Base-by-base conservation (phyloP, 2,329 filamentous ascomycete genomes). In the Cladorrhinum sp. region DNA sequence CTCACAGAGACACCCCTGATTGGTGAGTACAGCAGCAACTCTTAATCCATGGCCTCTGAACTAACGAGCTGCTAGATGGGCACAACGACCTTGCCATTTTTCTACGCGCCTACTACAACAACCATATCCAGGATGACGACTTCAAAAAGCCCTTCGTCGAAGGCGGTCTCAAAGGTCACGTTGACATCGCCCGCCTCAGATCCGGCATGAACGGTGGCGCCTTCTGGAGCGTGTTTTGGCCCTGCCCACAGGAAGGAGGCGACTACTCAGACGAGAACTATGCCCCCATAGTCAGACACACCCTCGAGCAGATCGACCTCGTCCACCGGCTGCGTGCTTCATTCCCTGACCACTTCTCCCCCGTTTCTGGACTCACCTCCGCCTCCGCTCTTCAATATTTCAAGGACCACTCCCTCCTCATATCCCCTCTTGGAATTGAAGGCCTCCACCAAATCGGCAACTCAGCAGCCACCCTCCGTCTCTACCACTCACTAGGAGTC, bases 371-470 rank as follows among this genome's bases (percentile, higher is more conserved):
- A 66, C 79, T 78, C 52, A 81, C 83, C 27, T 90, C 90, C 2
- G 71, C 87, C 38, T 71, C 79, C 1, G 85, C 85, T 24, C 90
- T 90, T 72, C 77, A 77, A 27, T 24, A 50, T 29, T 62, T 64
- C 62, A 58, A 65, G 50, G 23, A 27, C 53, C 18, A 77, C 55
- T 66, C 79, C 24, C 82, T 82, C 65, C 79, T 96, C 54, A 89
- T 95, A 69, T 93, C 90, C 1, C 90, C 91, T 0, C 77, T 93
- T 3, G 91, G 88, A 2, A 85, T 96, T 56, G 92, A 96, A 76
- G 93, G 93, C 2, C 82, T 97, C 7, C 93, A 98, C 71, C 93
- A 96, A 69, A 96, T 98, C 67, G 93, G 92, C 61, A 96, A 97
- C 76, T 90, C 87, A 1, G 79, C 87, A 23, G 82, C 89, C 45